Base-by-base conservation (phyloP, 2,329 filamentous ascomycete species). In the Harringtonia lauricola region DNA sequence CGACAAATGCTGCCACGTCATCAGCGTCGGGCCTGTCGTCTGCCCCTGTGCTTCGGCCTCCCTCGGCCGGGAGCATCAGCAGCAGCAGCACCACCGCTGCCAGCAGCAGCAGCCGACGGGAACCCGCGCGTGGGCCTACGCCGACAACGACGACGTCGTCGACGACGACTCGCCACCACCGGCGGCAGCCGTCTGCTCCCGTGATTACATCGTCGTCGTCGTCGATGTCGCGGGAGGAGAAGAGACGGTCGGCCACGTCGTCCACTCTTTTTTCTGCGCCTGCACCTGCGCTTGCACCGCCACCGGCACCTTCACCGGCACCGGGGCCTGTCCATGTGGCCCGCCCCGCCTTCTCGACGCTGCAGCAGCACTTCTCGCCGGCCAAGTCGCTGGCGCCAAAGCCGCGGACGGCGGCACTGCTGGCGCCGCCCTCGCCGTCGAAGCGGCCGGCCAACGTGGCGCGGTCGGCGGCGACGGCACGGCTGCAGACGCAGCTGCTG, bases 291-390 rank as follows among this genome's bases (percentile, higher is more conserved):
- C n/a, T n/a, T n/a, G n/a, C n/a, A n/a, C n/a, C n/a, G n/a, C n/a
- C n/a, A n/a, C n/a, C n/a, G n/a, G n/a, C n/a, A n/a, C n/a, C n/a
- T n/a, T n/a, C n/a, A n/a, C n/a, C n/a, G n/a, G n/a, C n/a, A n/a
- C n/a, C n/a, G n/a, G n/a, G n/a, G n/a, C n/a, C n/a, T n/a, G n/a
- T n/a, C n/a, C n/a, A n/a, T n/a, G n/a, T n/a, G n/a, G n/a, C n/a
- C n/a, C 70, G 71, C 9, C 75, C 77, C 0, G 63, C 70, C 38
- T 83, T 83, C 59, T 74, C 67, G 39, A 81, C 73, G 1, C 69
- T 76, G 33, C 79, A 83, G 51, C 79, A 83, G 51, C 77, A 83
- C 60, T 83, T 75, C 62, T 80, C 76, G 24, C 80, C 81, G 0
- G 73, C 74, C 36, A 82, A 82, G 54, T 67, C 65, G 4, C 62